Conservation (phyloP, 345 rosid genomes). For the Microcos paniculata region DNA sequence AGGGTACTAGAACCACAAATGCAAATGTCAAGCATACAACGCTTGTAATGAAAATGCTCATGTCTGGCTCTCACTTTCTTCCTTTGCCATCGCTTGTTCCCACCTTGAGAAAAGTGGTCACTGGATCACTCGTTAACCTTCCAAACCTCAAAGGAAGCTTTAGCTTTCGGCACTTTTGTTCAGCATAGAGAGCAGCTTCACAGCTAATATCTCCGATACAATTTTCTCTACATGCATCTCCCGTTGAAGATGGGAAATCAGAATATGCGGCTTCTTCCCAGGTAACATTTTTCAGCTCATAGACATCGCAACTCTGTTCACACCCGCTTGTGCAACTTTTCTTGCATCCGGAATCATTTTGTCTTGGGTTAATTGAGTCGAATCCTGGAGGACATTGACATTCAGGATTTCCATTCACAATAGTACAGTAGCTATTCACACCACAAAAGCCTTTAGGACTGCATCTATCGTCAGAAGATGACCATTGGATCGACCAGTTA, state of each 20-base stretch:
- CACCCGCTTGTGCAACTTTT: background rate
- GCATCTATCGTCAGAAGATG: background rate
- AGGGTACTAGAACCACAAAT: background rate
- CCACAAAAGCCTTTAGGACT: background rate
- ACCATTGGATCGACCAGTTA: background rate
- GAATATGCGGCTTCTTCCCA: background rate
- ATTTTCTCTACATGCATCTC: background rate
- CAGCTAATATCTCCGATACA: background rate
- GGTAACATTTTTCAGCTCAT: background rate
- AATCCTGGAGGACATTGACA: background rate
- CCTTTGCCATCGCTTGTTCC: background rate
- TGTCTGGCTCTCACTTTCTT: background rate
- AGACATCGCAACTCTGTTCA: background rate
- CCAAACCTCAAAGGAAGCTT: conserved; percentile 4
- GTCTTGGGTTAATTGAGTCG: background rate
- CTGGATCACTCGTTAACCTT: background rate
- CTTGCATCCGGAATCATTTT: background rate
- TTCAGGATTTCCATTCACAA: background rate
- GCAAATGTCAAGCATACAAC: background rate
- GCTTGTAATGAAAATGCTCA: background rate
- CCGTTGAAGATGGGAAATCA: background rate
- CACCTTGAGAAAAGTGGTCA: background rate
- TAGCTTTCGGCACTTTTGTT: background rate
- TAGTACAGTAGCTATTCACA: background rate
- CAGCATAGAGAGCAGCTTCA: background rate